Evolutionary conservation across 192 early-diverging fungal genomes (phyloP).

Genomic region (Backusella luteola): DNA sequence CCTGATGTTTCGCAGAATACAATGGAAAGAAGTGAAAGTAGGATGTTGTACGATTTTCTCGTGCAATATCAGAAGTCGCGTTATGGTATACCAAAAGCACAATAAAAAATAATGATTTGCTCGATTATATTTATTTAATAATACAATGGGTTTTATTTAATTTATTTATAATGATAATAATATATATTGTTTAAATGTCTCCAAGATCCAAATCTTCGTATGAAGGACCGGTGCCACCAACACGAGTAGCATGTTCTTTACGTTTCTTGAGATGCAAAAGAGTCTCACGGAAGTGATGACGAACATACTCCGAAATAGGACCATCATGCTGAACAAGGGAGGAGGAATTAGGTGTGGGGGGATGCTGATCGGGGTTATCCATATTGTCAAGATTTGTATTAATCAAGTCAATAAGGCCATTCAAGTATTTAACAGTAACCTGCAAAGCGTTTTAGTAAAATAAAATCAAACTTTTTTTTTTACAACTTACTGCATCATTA

Average conservation of each 20-base stretch:
- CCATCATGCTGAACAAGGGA: conserved; percentile 61
- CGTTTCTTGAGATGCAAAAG: conserved; percentile 57
- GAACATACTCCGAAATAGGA: conserved; percentile 62
- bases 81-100: too few relatives aligned
- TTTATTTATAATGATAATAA: background rate
- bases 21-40: too few relatives aligned
- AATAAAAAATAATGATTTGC: too few relatives aligned
- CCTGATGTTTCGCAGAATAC: too few relatives aligned
- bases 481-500: conserved; percentile 75
- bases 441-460: conserved; percentile 27
- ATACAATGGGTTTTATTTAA: background rate
- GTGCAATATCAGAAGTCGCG: too few relatives aligned
- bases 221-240: background rate
- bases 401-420: conserved; percentile 92
- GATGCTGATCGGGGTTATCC: conserved; percentile 70
- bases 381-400: conserved; percentile 77
- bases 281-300: conserved; percentile 69
- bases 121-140: background rate
- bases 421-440: conserved; percentile 91
- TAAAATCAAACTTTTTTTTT: background rate
- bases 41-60: too few relatives aligned
- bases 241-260: conserved; percentile 18
- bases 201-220: conserved; percentile 13
- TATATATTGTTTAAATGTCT: background rate
- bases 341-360: conserved; percentile 59